Evolutionary conservation across 2,329 filamentous ascomycete genomes (phyloP), one percentile per base, ranked within the genome.

Genomic region (Chaetomiaceae sp.): DNA sequence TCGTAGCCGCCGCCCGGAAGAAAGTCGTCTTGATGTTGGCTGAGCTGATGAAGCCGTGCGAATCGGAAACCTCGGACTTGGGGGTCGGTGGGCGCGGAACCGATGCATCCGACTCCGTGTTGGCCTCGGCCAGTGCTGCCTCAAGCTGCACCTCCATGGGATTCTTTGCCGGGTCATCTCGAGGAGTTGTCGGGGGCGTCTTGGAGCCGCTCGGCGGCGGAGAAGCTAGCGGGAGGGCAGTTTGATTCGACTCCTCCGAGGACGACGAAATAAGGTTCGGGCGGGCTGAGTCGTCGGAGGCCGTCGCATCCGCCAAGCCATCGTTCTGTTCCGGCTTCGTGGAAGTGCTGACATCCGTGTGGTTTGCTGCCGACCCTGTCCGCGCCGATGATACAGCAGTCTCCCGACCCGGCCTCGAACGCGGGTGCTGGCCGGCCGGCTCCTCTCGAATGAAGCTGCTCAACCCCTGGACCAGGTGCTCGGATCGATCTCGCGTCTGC

Each of bases 391-490:
- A n/a, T n/a, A n/a, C n/a, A n/a, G n/a, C n/a, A n/a, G n/a, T n/a
- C n/a, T n/a, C n/a, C n/a, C n/a, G n/a, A n/a, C n/a, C n/a, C n/a
- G n/a, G n/a, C n/a, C n/a, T n/a, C 9, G 19, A 4, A 14, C 35
- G 3, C 4, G 20, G 22, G 4, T n/a, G 22, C 14, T 45, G 49
- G 22, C 39, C 39, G 2, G 53, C 33, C 17, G 51, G 50, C 7
- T 51, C 42, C 33, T 52, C 46, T 18, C 55, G 46, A 14, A 61
- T 56, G 20, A 60, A 59, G 1, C 39, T 49, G 26, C 55, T 56
- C 8, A 62, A 22, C 6, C 54, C 57, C 4, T 54, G 44, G 19
- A 61, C 49, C 29, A 62, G 56, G 35, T 57, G 48, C 17, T 57
- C 55, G 22, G 56, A 56, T 11, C 58, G 56, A 10, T 54, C 41